Percentiles rank a stretch among this genome's conserved stretches.
Conservation (phyloP, 345 rosid species). For the Firmiana major region DNA sequence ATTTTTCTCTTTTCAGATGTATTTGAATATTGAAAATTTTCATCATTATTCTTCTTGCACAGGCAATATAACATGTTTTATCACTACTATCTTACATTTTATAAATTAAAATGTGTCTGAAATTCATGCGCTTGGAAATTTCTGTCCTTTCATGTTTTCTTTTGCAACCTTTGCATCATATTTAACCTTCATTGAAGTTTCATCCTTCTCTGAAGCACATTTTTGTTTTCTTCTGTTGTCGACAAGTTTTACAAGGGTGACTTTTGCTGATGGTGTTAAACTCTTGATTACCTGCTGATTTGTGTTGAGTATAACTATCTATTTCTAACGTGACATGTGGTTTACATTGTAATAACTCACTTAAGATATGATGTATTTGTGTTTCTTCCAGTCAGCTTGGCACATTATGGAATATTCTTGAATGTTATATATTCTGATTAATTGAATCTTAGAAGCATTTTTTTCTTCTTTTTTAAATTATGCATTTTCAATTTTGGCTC, state of each 20-base stretch:
- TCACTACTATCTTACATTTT: not conserved
- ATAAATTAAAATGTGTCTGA: not conserved
- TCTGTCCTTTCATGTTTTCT: not conserved
- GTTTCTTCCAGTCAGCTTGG: not conserved
- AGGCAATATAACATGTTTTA: not conserved
- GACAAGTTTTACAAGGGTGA: not conserved
- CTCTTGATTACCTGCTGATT: not conserved
- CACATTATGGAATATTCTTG: not conserved
- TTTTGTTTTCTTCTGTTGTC: constrained; percentile 6
- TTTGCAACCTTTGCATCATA: not conserved
- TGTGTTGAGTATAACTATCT: not conserved
- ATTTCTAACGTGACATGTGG: not conserved
- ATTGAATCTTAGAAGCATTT: not conserved
- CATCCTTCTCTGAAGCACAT: not conserved
- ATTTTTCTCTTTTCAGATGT: not conserved
- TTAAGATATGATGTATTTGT: not conserved
- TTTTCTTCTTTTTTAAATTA: not conserved
- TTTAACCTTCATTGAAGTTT: not conserved
- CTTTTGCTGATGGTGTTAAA: not conserved
- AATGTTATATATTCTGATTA: not conserved
- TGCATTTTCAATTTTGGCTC: not conserved
- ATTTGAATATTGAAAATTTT: not conserved
- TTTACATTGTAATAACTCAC: not conserved
- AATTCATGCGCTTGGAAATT: not conserved
- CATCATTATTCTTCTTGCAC: not conserved